Evolutionary conservation across 177 flowering plant species (phyloP), one percentile per base, ranked within the genome.

Genomic region (Vitis hybrid): DNA sequence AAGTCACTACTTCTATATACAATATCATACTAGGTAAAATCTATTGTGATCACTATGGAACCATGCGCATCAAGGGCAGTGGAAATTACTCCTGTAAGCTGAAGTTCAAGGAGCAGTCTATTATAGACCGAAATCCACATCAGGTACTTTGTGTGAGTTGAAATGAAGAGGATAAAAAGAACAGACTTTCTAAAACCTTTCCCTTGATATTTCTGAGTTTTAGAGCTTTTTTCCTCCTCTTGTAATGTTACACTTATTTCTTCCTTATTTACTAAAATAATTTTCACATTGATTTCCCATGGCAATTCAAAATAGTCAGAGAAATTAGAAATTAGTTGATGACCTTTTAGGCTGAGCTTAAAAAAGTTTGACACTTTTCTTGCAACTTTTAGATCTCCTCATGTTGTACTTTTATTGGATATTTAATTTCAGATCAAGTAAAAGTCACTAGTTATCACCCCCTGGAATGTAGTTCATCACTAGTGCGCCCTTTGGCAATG

Each of bases 71-170:
- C 67, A 90, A 62, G 73, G 97, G 99, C 66, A 90, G 89, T 82
- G 97, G 98, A 75, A 81, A 77, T 53, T 93, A 92, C 73, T 93
- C 99, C 48, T 95, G 99, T 88, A 95, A 95, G 84, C 93, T 95
- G 78, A 95, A 95, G 74, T 95, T 95, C 89, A 92, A 95, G 86
- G 99, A 95, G 82, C 98, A 95, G 81, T 95, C 99, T 19, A 88
- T 95, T 68, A 95, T 95, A 76, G 99, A 95, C 82, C 88, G 99
- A 71, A 95, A 90, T 75, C 96, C 98, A n/a, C 99, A 90, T 80
- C 99, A 95, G 97, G 99, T 94, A 81, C 64, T 60, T 22, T 62
- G 2, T 66, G 15, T 14, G 45, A 18, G 7, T 51, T 16, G n/a
- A 8, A 9, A 66, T 56, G 56, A 31, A 49, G 12, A n/a, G 26